Evolutionary conservation across 2,329 filamentous ascomycete genomes (phyloP), one percentile per base, ranked within the genome.

Genomic region (Ceratocystis huliohia): DNA sequence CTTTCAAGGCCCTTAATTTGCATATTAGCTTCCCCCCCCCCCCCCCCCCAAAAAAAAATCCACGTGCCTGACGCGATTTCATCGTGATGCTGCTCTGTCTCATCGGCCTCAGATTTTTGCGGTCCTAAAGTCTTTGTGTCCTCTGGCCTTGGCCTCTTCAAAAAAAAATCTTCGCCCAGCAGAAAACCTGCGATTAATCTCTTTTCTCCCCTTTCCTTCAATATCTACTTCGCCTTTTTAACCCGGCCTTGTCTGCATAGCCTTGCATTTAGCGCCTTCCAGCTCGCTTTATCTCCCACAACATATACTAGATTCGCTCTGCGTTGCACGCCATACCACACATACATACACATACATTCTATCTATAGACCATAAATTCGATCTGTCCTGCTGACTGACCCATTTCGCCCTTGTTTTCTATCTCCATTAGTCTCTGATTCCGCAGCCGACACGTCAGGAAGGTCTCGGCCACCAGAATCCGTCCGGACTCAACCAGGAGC

Each of bases 391-490:
- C n/a, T 57, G 53, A n/a, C 53, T 57, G 25, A 33, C 53, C 53
- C 53, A 28, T 57, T 28, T 57, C 53, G 56, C 48, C 45, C n/a
- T 66, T 20, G 59, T 45, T 53, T 45, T 10, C 20, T 62, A 7
- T 20, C 33, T 10, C 41, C 33, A 41, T 28, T 66, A 66, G 65
- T 66, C 65, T 50, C 59, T 62, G 57, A 63, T 63, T 53, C 65
- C 48, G 59, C 53, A 17, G 53, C 57, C 59, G 65, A 66, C 30
- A 63, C 41, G 45, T 57, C 65, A 63, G 65, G 65, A 63, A 62
- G 59, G 46, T 66, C 65, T 63, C 57, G 65, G 57, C 65, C 57
- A 56, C 61, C 59, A 53, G 46, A 48, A 63, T 45, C 65, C 48
- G n/a, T 53, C 20, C 46, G 61, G 37, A 28, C 53, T 20, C 63